These are phyloP conservation scores for Polychytrium aggregatum DNA, from an alignment of 192 early-diverging fungal species.

Conservation along the genomic window DNA sequence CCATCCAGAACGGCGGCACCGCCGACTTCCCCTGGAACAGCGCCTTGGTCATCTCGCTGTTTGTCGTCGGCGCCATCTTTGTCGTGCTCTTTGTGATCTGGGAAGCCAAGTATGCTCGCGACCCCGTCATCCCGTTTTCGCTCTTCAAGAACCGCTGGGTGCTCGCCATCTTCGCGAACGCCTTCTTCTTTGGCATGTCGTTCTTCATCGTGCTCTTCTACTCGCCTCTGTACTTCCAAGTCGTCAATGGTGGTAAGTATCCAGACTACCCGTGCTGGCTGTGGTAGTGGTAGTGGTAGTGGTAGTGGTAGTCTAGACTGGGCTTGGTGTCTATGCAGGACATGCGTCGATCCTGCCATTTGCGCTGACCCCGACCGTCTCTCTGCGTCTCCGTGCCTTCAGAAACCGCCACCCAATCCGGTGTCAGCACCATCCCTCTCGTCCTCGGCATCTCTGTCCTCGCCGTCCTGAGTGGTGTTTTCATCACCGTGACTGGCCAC, in stretches of 20 bases:
- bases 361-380: too few species aligned
- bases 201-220: slow-evolving; percentile 26
- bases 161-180: slow-evolving; percentile 9
- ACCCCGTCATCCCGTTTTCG: slow-evolving; percentile 54
- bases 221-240: slow-evolving; percentile 53
- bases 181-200: slow-evolving; percentile 21
- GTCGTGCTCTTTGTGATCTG: slow-evolving; percentile 34
- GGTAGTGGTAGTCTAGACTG: too few species aligned
- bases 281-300: too few species aligned
- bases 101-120: slow-evolving; percentile 47
- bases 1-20: slow-evolving; percentile 9
- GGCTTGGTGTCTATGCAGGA: too few species aligned
- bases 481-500: slow-evolving; percentile 39
- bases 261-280: too few species aligned
- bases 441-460: slow-evolving; percentile 41
- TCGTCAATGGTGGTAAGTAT: slow-evolving; percentile 62
- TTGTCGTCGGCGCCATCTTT: slow-evolving; percentile 43
- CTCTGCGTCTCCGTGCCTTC: too few species aligned
- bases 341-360: too few species aligned
- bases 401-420: slow-evolving; percentile 61
- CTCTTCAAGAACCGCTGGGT: slow-evolving; percentile 39
- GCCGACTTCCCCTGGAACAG: slow-evolving; percentile 7
- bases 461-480: slow-evolving; percentile 23
- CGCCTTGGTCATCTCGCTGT: slow-evolving; percentile 23
- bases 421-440: slow-evolving; percentile 60